These are phyloP conservation scores for Penicillium mononematosum DNA, from an alignment of 495 filamentous ascomycete species.

Conservation along the genomic window DNA sequence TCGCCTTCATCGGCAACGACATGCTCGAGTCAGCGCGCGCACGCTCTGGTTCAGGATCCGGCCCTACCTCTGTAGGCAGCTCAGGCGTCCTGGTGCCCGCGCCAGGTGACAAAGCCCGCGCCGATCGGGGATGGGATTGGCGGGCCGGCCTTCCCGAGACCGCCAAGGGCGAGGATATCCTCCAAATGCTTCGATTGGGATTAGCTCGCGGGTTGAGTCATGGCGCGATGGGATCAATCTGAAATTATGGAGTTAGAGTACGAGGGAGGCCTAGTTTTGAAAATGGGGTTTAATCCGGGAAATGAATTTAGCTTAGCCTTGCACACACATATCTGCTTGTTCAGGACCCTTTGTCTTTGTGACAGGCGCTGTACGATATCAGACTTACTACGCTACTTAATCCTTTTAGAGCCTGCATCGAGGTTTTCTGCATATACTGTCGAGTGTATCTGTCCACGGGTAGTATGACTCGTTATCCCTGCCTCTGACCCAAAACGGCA, in stretches of 20 bases:
- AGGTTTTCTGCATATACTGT: background rate
- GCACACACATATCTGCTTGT: background rate
- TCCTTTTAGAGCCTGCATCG: background rate
- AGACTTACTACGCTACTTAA: constrained; percentile 1
- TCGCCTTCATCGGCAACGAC: constrained; percentile 69
- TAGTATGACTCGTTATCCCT: background rate
- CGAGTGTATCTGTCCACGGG: background rate
- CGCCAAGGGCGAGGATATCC: constrained; percentile 62
- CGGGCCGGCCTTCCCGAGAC: constrained; percentile 57
- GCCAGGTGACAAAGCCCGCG: constrained; percentile 33
- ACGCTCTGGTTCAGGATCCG: constrained; percentile 52
- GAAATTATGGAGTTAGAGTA: constrained; percentile 1
- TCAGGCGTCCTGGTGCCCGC: constrained; percentile 54
- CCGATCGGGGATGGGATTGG: constrained; percentile 82
- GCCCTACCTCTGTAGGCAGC: constrained; percentile 45
- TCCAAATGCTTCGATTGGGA: constrained; percentile 69
- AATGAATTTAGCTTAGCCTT: constrained; percentile 5
- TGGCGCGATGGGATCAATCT: constrained; percentile 31
- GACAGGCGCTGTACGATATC: constrained; percentile 7
- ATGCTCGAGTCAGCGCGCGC: constrained; percentile 56
- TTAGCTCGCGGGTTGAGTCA: constrained; percentile 61
- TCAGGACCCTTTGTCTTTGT: background rate
- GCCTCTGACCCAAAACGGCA: background rate
- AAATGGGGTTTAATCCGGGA: constrained; percentile 1
- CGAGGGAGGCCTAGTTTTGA: constrained; percentile 5